Conservation (phyloP, 2,329 filamentous ascomycete species). For the Endothia cerciana region DNA sequence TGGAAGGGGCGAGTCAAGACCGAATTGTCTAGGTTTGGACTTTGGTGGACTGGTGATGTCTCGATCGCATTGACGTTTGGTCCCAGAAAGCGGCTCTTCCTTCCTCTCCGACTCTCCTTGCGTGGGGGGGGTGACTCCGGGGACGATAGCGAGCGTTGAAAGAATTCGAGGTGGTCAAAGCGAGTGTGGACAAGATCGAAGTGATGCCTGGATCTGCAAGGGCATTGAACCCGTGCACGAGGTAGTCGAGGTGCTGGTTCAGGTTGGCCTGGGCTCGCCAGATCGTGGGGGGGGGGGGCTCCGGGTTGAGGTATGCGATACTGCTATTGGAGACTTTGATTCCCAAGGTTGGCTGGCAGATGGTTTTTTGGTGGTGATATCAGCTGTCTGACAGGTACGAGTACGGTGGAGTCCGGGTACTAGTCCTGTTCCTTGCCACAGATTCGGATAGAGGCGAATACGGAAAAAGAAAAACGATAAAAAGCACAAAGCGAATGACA, state of each 20-base stretch:
- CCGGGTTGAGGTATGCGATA: constrained; percentile 6
- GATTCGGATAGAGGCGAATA: constrained; percentile 25
- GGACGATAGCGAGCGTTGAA: constrained; percentile 46
- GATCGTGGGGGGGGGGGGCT: background rate
- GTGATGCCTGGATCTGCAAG: constrained; percentile 17
- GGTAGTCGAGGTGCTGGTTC: background rate
- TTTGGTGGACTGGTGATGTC: background rate
- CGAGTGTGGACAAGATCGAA: constrained; percentile 33
- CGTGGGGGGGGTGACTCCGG: constrained; percentile 15
- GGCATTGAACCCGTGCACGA: constrained; percentile 19
- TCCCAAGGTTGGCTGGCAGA: background rate
- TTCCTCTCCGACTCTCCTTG: constrained; percentile 30
- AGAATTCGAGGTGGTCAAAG: constrained; percentile 30
- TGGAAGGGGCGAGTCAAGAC: background rate
- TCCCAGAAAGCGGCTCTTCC: background rate
- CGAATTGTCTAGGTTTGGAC: background rate
- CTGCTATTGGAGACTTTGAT: constrained; percentile 11
- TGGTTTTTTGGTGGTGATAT: background rate
- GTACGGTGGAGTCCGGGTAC: constrained; percentile 22
- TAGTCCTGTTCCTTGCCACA: constrained; percentile 31
- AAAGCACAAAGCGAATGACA: constrained; percentile 72
- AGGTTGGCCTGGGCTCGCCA: background rate
- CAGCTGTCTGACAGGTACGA: constrained; percentile 1
- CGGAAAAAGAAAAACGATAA: constrained; percentile 42
- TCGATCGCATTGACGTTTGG: background rate